Evolutionary conservation across 768 basidiomycete species (phyloP).

Genomic region (Auriscalpium microsporum): DNA sequence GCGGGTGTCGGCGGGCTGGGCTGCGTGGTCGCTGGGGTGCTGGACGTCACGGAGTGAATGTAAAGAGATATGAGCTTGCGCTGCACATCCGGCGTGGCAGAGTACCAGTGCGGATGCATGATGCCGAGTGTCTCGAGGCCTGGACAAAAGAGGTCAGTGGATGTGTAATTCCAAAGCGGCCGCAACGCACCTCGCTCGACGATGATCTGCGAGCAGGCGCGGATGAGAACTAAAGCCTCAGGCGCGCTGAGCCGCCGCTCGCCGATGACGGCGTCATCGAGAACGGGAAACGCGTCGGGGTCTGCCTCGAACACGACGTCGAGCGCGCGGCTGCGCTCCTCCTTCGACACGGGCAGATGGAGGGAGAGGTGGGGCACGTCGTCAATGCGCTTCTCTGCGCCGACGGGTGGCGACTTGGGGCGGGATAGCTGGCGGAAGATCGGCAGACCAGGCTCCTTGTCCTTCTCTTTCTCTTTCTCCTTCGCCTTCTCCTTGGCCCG

Average conservation of each 20-base stretch:
- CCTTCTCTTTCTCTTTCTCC: constrained; percentile 21
- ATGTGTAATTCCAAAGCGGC: not conserved
- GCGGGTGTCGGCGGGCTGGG: constrained; percentile 38
- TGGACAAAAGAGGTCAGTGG: constrained; percentile 21
- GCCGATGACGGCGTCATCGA: constrained; percentile 49
- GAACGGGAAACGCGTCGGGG: constrained; percentile 35
- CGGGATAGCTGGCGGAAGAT: constrained; percentile 43
- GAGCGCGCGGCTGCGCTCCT: constrained; percentile 36
- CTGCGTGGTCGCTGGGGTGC: constrained; percentile 38
- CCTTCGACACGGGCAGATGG: constrained; percentile 47
- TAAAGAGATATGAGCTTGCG: constrained; percentile 62
- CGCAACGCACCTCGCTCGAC: constrained; percentile 46
- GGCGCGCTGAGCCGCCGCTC: constrained; percentile 49
- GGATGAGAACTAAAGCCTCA: constrained; percentile 57
- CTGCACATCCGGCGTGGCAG: constrained; percentile 63
- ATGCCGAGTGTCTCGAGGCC: constrained; percentile 77
- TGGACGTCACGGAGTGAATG: constrained; percentile 51
- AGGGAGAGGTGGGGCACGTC: constrained; percentile 52
- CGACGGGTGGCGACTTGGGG: constrained; percentile 27
- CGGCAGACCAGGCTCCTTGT: constrained; percentile 36
- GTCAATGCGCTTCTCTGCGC: constrained; percentile 23
- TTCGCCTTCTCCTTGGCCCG: constrained; percentile 29
- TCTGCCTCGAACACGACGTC: constrained; percentile 56
- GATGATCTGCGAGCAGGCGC: constrained; percentile 62
- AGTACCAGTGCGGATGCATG: constrained; percentile 82